These are phyloP conservation scores for Paramyrothecium sp. DNA, from an alignment of 2,329 filamentous ascomycete species.

Conservation along the genomic window DNA sequence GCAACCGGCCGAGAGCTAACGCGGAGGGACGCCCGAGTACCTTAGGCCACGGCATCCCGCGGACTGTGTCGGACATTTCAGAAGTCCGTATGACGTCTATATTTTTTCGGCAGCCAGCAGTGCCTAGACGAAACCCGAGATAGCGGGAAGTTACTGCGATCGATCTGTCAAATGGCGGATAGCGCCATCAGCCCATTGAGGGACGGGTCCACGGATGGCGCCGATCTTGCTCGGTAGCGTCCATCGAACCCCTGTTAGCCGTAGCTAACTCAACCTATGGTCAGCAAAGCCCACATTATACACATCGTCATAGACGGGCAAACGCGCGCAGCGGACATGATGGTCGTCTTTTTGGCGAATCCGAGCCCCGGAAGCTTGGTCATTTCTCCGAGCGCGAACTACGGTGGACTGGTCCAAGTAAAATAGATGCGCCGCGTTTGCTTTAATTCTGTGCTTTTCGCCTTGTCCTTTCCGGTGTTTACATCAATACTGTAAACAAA, in stretches of 20 bases:
- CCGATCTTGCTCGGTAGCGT: neutral
- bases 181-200: neutral
- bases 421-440: no score
- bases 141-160: neutral
- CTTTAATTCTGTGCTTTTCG: no score
- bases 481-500: neutral
- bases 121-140: neutral
- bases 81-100: no score
- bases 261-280: neutral
- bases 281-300: neutral
- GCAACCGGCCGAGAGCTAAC: no score
- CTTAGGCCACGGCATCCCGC: no score
- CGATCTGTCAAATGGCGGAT: neutral
- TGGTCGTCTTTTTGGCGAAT: neutral
- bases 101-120: no score
- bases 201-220: neutral
- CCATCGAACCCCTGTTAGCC: neutral
- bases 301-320: neutral
- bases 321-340: neutral
- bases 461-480: neutral
- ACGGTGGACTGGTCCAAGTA: no score
- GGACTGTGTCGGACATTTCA: no score
- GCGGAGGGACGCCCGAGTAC: no score
- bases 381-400: no score
- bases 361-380: no score